phyloP scores from a whole-genome alignment of 495 filamentous ascomycete species.

The Podospora tetraspora region DNA sequence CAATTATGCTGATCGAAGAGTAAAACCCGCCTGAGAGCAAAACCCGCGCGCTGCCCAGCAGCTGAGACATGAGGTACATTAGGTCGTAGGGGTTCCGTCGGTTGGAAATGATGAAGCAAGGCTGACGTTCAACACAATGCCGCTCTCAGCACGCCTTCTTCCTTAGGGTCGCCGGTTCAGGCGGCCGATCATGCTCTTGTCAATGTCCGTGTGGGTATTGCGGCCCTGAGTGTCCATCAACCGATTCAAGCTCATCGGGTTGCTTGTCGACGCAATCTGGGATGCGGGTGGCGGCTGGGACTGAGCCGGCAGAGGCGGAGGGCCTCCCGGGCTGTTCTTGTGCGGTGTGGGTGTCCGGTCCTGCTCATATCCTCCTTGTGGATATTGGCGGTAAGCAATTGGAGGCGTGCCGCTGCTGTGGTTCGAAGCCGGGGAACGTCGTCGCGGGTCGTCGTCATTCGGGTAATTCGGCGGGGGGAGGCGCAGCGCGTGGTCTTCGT shows the following conservation, averaged over 20 bases:
- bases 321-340: slow-evolving; percentile 26
- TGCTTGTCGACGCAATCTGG: slow-evolving; percentile 4
- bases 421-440: slow-evolving; percentile 43
- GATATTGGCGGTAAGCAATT: slow-evolving; percentile 27
- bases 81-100: background rate
- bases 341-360: slow-evolving; percentile 22
- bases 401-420: slow-evolving; percentile 39
- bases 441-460: slow-evolving; percentile 39
- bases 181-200: slow-evolving; percentile 41
- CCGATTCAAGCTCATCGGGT: slow-evolving; percentile 43
- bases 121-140: background rate
- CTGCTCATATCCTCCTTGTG: slow-evolving; percentile 22
- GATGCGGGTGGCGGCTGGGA: slow-evolving; percentile 1
- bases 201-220: slow-evolving; percentile 30
- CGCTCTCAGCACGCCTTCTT: background rate
- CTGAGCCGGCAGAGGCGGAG: slow-evolving; percentile 5
- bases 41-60: background rate
- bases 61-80: background rate
- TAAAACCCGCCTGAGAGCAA: background rate
- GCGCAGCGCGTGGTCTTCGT: slow-evolving; percentile 39
- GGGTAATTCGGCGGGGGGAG: slow-evolving; percentile 43
- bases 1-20: background rate
- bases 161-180: slow-evolving; percentile 22
- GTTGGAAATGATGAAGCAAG: background rate
- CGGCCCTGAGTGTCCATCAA: slow-evolving; percentile 29